Conservation (phyloP, 495 filamentous ascomycete species). For the Daldinia vernicosa region DNA sequence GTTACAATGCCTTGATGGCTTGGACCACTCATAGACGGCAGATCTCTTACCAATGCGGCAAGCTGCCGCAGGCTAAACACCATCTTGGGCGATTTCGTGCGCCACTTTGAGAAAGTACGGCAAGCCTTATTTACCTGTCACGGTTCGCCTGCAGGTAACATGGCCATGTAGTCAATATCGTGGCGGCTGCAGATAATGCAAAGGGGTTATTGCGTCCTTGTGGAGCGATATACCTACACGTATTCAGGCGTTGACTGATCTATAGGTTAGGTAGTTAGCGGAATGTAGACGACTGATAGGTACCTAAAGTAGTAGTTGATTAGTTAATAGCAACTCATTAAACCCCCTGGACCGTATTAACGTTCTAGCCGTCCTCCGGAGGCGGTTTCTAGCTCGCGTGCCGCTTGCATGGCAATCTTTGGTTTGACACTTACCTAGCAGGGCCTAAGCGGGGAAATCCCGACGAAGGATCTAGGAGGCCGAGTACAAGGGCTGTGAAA, state of each 20-base stretch:
- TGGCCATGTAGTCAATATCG: too few relatives aligned
- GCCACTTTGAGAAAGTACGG: background rate
- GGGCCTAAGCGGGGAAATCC: conserved; percentile 10
- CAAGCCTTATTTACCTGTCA: background rate
- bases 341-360: background rate
- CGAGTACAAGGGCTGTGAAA: conserved; percentile 38
- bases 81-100: background rate
- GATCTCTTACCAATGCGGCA: background rate
- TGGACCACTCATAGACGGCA: background rate
- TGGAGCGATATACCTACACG: background rate
- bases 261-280: conserved; percentile 7
- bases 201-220: background rate
- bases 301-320: background rate
- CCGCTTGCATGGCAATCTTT: conserved; percentile 5
- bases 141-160: background rate
- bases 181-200: too few relatives aligned
- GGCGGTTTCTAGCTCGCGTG: conserved; percentile 2
- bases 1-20: background rate
- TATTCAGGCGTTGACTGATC: conserved; percentile 4
- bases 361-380: background rate
- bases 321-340: conserved; percentile 9
- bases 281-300: conserved; percentile 7
- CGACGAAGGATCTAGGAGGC: conserved; percentile 19
- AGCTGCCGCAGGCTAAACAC: background rate
- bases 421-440: background rate